Percentiles rank a stretch among this genome's conserved stretches.
phyloP scores from a whole-genome alignment of 495 filamentous ascomycete genomes.

The Parmelia sp. region DNA sequence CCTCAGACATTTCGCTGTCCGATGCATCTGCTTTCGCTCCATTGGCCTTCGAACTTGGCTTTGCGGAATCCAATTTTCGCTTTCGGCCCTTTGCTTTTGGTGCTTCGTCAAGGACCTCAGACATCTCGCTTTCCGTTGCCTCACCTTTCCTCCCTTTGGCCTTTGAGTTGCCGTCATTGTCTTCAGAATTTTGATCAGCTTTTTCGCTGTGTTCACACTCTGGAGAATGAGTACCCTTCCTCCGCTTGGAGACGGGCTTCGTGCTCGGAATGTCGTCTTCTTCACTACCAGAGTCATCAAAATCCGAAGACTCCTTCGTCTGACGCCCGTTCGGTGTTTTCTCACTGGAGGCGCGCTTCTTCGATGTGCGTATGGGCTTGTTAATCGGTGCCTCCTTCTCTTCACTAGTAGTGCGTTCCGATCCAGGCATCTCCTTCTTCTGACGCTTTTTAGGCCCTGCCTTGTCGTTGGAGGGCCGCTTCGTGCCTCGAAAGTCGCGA shows the following conservation, averaged over 20 bases:
- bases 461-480: slow-evolving; percentile 22
- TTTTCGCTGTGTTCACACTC: not conserved
- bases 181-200: not conserved
- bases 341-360: slow-evolving; percentile 11
- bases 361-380: not conserved
- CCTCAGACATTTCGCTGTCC: slow-evolving; percentile 43
- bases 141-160: slow-evolving; percentile 33
- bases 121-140: slow-evolving; percentile 73
- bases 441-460: slow-evolving; percentile 25
- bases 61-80: slow-evolving; percentile 32
- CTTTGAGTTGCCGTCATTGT: slow-evolving; percentile 18
- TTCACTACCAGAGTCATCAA: slow-evolving; percentile 3
- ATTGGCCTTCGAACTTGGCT: slow-evolving; percentile 22
- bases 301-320: slow-evolving; percentile 15
- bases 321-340: slow-evolving; percentile 25
- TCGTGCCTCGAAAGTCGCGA: slow-evolving; percentile 15
- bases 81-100: slow-evolving; percentile 49
- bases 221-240: not conserved
- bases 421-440: slow-evolving; percentile 16
- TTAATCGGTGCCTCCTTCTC: not conserved
- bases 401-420: slow-evolving; percentile 2
- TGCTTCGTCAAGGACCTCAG: slow-evolving; percentile 67
- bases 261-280: not conserved
- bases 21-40: not conserved
- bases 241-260: not conserved